Base-by-base conservation (phyloP, 140 eudicot genomes). In the Ambrosia hybrid region DNA sequence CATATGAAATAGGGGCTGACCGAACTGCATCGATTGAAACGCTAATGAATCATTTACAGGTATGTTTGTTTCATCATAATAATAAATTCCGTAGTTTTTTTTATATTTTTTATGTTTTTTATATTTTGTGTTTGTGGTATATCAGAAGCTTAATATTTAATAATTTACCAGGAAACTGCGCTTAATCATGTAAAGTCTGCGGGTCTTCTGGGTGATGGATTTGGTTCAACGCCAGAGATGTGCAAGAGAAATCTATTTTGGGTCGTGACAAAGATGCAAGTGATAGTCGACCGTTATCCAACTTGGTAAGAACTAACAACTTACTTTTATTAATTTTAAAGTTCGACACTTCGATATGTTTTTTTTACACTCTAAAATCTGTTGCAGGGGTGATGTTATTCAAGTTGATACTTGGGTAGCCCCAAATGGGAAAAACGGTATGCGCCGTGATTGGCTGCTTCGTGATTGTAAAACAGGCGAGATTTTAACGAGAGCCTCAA, bases 381-480 rank as follows among this genome's bases (percentile, higher is more conserved):
- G 21, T 78, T 85, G 65, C 80, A 94, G 99, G 99, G 99, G 99
- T 41, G 99, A 94, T 88, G 95, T 88, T 78, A 95, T 90, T 73
- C 99, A 94, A 83, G 97, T 94, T 41, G 97, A 94, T 84, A 94
- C 99, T 6, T 94, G 99, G 99, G 96, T 91, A 51, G 89, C 95
- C 70, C 86, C 80, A 78, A 86, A 89, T 10, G 99, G 99, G 16
- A 94, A 94, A 80, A 91, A 94, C 62, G 96, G 99, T 17, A 90
- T 90, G 96, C 96, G 99, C 0, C 89, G 99, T 66, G 99, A 94
- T 76, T 94, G 99, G 99, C 80, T 94, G 77, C 78, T 94, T 46
- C 91, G 99, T 38, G 97, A 94, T 78, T 75, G 73, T 78, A 83
- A 68, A 53, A 90, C 99, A 1, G 99, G 99, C 51, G 92, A 88